Base-by-base conservation (phyloP, 495 filamentous ascomycete species). In the Parachaetomium inaequale region DNA sequence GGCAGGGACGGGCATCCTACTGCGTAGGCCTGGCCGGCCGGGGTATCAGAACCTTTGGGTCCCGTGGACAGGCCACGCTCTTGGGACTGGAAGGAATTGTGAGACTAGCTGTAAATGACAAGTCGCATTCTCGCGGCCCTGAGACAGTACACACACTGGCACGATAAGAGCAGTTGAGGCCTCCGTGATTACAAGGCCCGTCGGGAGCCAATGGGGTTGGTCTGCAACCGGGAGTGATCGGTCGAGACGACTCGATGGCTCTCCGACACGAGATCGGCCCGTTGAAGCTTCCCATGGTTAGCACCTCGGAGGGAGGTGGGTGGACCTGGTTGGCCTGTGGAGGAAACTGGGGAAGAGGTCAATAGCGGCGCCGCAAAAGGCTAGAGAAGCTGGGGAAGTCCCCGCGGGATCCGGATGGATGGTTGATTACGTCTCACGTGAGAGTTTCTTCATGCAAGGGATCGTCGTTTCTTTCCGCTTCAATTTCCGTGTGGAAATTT, bases 401-500 rank as follows among this genome's bases (percentile, higher is more conserved):
- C 57, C 45, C 57, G 23, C 46, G 34, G 19, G 26, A 34, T 17
- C 14, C 40, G n/a, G 10, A 40, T 57, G 25, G 25, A 29, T 12
- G 15, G 40, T 11, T 57, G 55, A 4, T 11, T 5, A 25, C 14
- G 55, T 8, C 55, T 58, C 55, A 57, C 55, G 55, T 58, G 42
- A 49, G 26, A 14, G 40, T 4, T 14, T 5, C 29, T 26, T 23
- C 26, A 32, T 49, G 55, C 55, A 49, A 49, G 55, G 26, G 55
- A 57, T 57, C 55, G 55, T 32, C 55, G 10, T 4, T 47, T n/a
- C 28, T 47, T 47, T 19, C 55, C 26, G 38, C 31, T 21, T 46
- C 55, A 47, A 47, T 47, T 23, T 47, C 55, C 28, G 42, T 3
- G 55, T 17, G 55, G 42, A 46, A 46, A 46, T 46, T 57, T 56